Evolutionary conservation across 2,329 filamentous ascomycete genomes (phyloP).

Genomic region (Neonectria faginata): DNA sequence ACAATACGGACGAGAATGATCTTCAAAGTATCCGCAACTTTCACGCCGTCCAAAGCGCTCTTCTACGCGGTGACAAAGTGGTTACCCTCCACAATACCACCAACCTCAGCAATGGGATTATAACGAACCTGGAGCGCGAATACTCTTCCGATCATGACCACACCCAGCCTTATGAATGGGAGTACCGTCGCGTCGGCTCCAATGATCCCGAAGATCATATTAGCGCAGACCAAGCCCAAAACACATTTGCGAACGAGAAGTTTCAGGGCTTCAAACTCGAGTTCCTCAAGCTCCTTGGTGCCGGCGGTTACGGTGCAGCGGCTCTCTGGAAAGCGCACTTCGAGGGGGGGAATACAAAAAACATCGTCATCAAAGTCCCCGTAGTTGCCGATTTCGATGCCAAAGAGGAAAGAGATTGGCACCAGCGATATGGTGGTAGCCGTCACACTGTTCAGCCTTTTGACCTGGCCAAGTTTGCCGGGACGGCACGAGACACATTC

Average conservation of each 20-base stretch:
- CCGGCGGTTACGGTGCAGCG: conserved; percentile 44
- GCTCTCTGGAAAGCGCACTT: conserved; percentile 41
- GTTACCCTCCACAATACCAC: conserved; percentile 25
- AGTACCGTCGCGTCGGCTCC: background rate
- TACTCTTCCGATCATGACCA: background rate
- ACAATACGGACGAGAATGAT: background rate
- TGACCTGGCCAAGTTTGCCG: conserved; percentile 36
- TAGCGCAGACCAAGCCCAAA: background rate
- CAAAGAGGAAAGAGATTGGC: conserved; percentile 37
- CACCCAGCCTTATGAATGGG: background rate
- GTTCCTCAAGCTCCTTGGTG: conserved; percentile 44
- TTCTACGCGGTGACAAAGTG: conserved; percentile 36
- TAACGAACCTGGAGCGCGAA: background rate
- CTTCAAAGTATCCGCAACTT: conserved; percentile 24
- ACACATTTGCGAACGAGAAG: conserved; percentile 1
- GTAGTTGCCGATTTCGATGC: conserved; percentile 16
- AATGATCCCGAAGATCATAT: background rate
- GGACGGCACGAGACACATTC: conserved; percentile 21
- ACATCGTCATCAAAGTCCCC: conserved; percentile 46
- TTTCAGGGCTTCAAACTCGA: conserved; percentile 41
- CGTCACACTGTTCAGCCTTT: conserved; percentile 46
- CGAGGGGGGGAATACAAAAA: conserved; percentile 34
- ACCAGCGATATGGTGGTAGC: conserved; percentile 44
- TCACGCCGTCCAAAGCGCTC: conserved; percentile 31
- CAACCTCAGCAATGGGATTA: background rate